Evolutionary conservation across 345 rosid species (phyloP), one percentile per base, ranked within the genome.

Genomic region (Euphorbia peplus): DNA sequence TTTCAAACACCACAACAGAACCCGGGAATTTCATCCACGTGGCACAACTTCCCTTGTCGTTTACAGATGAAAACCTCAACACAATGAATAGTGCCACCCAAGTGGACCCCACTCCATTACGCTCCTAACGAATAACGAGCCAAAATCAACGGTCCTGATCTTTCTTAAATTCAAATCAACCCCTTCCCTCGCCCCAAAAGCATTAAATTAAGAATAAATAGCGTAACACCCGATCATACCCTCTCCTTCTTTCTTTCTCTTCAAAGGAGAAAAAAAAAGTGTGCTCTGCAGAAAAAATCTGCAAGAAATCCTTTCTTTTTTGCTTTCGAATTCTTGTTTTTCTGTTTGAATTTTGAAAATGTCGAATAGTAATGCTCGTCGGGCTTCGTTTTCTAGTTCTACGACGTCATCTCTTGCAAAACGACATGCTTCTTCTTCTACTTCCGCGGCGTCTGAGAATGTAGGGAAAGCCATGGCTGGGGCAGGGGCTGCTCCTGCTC

Each of bases 391-490:
- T 68, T 70, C 83, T 3, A 79, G 84, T 2, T 81, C 81, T 0
- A 82, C 83, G 16, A 79, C 84, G 73, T 81, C 92, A 54, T 85
- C 88, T 19, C 48, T 80, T 28, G 80, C 87, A 0, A 86, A 84
- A 48, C 78, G 88, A 3, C 82, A 65, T 0, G 83, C 82, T 9
- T 79, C 88, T 14, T 73, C 77, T 9, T 59, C 67, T 0, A 70
- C 77, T 9, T 59, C 67, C 0, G 76, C 88, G 2, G 5, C 63
- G 14, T 70, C 86, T 65, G 88, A 81, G 74, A 83, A 78, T 69
- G 67, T 25, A 14, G 81, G 82, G 37, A 83, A 83, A 76, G 68
- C 68, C 41, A 62, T 74, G 37, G 73, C 77, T 16, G 67, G 82
- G 77, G 68, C 68, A 35, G 60, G 74, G 37, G 73, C 77, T 16